A percentile compares a stretch with the other conserved stretches of the same genome.
Conservation (phyloP, 176 grass and related monocot species). For the Phoenix roebelenii region DNA sequence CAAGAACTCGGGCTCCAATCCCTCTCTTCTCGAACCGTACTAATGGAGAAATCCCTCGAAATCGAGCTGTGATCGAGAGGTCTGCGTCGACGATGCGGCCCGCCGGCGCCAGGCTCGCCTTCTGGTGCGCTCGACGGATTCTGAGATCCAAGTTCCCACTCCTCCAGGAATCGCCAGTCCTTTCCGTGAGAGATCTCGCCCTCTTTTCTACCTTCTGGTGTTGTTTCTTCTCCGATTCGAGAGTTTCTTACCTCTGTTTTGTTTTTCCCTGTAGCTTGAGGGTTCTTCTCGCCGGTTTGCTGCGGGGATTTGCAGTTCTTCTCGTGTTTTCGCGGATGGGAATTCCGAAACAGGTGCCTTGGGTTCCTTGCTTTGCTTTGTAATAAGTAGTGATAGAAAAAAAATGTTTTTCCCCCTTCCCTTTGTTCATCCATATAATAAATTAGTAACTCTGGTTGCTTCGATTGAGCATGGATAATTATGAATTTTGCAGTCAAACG, state of each 20-base stretch:
- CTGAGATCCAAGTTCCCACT: conserved; percentile 11
- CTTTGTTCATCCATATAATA: background rate
- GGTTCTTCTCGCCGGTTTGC: conserved; percentile 14
- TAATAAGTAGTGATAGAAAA: background rate
- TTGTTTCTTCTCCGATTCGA: background rate
- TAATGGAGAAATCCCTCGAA: too few species aligned
- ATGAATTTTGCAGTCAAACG: conserved; percentile 16
- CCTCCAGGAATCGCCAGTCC: conserved; percentile 11
- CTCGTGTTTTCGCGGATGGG: conserved; percentile 9
- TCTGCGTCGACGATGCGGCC: conserved; percentile 22
- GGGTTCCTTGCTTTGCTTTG: background rate
- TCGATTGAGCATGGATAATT: background rate
- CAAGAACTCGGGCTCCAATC: too few species aligned
- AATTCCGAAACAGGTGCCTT: conserved; percentile 12
- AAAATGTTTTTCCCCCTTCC: too few species aligned
- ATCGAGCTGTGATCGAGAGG: too few species aligned
- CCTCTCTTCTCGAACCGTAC: too few species aligned
- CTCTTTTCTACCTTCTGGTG: background rate
- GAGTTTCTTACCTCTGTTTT: background rate
- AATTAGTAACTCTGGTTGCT: background rate
- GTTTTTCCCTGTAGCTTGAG: conserved; percentile 5
- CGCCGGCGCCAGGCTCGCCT: conserved; percentile 12
- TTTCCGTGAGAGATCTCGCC: conserved; percentile 3
- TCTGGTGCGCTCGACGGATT: conserved; percentile 19
- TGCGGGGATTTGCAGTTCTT: conserved; percentile 30